Evolutionary conservation across 169 alveolate genomes (phyloP), one percentile per base, ranked within the genome.

Genomic region (Plasmodium vinckei): DNA sequence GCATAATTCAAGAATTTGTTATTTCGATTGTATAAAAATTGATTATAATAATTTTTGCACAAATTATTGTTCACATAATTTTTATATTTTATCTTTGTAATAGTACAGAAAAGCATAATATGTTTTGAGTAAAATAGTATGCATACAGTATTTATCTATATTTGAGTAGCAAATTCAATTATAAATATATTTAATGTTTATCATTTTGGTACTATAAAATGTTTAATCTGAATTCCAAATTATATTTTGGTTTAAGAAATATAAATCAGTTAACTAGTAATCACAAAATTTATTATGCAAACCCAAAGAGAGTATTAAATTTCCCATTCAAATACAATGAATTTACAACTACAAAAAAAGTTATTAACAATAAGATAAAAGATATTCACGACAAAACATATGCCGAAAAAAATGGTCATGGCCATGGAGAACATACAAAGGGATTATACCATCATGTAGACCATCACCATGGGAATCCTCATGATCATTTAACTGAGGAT

Each of bases 401-500:
- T 13, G 23, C 54, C 33, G 67, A 71, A 53, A 51, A 53, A 61
- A 61, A 9, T 33, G 54, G 0, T 39, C 84, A 71, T 33, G 82
- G 19, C 1, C 72, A 79, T 79, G 79, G 17, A 79, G 77, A 23
- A 46, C 72, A 79, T 47, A 39, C 82, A 17, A 79, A 79, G 53
- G 89, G 89, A 21, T 73, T 94, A 89, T 94, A 94, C 90, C 92
- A 94, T 68, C 92, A 92, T 73, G 92, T 94, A 57, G 86, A 94
- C 21, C 96, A 94, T 69, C 95, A 92, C 57, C 97, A 95, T 79
- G 96, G 96, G 5, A 95, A 93, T 69, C 97, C 97, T n/a, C 92
- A 96, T n/a, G 95, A 89, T 17, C 96, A 93, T 87, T 54, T 95
- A 69, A 82, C 87, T 72, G 89, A 92, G 54, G 97, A 95, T 71